Percentiles rank a stretch among this genome's conserved stretches.
These are phyloP conservation scores for Usnea hakonensis DNA, from an alignment of 495 filamentous ascomycete genomes.

Conservation along the genomic window DNA sequence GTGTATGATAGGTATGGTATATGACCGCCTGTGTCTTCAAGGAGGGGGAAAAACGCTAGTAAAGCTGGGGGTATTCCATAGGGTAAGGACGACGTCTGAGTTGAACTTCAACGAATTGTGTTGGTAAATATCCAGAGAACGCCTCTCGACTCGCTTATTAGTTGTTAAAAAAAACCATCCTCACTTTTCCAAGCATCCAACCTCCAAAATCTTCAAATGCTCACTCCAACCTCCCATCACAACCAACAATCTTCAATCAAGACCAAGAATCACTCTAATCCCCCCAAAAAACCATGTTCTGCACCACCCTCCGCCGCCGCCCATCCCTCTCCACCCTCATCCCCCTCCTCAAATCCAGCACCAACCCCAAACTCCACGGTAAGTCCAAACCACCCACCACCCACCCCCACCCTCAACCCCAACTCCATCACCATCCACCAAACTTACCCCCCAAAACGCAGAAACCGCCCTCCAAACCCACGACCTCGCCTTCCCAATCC, in stretches of 20 bases:
- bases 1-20: background rate
- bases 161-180: conserved; percentile 4
- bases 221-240: background rate
- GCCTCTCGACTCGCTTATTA: conserved; percentile 19
- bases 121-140: conserved; percentile 9
- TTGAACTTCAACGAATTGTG: background rate
- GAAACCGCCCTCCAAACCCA: conserved; percentile 45
- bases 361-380: conserved; percentile 43
- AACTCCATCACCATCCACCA: conserved; percentile 1
- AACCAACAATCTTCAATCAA: background rate
- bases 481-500: conserved; percentile 45
- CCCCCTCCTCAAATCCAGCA: conserved; percentile 35
- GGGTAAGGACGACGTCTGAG: background rate
- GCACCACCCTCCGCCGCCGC: conserved; percentile 46
- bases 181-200: background rate
- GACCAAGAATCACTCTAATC: background rate
- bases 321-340: conserved; percentile 42
- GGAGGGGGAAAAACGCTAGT: background rate
- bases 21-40: too few relatives aligned
- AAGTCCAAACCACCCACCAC: conserved; percentile 9
- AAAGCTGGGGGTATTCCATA: background rate
- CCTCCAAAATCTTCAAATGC: background rate
- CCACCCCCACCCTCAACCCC: conserved; percentile 34
- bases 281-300: conserved; percentile 36
- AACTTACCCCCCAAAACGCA: conserved; percentile 25